Evolutionary conservation across 2,329 filamentous ascomycete species (phyloP).

Genomic region (Paraconiothyrium brasiliense): DNA sequence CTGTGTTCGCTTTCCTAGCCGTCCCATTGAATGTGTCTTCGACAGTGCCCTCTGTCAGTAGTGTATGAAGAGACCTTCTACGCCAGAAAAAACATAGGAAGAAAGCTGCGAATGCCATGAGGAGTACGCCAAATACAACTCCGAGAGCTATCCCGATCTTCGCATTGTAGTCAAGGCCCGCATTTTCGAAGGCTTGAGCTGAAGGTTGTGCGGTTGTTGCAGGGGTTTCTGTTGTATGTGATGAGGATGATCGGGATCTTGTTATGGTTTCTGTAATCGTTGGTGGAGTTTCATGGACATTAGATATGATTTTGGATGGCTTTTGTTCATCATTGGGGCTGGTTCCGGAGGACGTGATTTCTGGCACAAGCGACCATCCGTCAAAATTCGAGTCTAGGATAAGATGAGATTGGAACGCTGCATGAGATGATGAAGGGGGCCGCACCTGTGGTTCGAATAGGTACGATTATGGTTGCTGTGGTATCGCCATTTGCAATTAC

Average conservation of each 20-base stretch:
- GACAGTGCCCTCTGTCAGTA: background rate
- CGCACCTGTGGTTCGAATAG: too few relatives aligned
- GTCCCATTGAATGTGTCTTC: background rate
- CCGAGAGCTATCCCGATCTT: background rate
- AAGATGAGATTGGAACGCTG: too few relatives aligned
- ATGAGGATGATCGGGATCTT: background rate
- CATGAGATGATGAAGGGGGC: too few relatives aligned
- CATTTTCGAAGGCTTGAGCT: background rate
- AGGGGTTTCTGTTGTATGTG: background rate
- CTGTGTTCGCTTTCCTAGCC: background rate
- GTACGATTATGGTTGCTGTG: too few relatives aligned
- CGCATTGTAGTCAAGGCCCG: background rate
- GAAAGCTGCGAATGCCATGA: background rate
- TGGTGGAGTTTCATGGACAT: too few relatives aligned
- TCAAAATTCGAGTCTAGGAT: too few relatives aligned
- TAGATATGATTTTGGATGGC: too few relatives aligned
- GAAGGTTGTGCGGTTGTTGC: conserved; percentile 1
- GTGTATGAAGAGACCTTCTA: background rate
- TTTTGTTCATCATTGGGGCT: too few relatives aligned
- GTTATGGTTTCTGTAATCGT: too few relatives aligned
- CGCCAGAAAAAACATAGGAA: background rate
- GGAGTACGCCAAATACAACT: background rate
- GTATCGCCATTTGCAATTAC: too few relatives aligned
- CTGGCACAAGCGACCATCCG: too few relatives aligned
- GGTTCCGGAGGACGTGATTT: too few relatives aligned